Conservation (phyloP, 108 stramenopile genomes). For the Stephanodiscus triporus region DNA sequence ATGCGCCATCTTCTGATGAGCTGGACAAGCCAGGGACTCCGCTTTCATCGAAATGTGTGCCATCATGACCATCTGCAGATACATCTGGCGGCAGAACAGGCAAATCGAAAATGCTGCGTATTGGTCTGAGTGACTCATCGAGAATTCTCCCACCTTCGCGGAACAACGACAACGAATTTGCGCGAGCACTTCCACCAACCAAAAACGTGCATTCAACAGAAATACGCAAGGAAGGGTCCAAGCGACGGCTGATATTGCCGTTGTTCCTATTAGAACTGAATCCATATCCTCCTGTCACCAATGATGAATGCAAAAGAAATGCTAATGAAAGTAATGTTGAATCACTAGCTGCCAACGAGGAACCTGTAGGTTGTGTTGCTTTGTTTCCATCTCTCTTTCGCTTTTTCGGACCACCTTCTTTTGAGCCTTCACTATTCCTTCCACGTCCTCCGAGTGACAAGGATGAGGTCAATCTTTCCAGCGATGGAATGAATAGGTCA, state of each 20-base stretch:
- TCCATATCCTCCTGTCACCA: constrained; percentile 8
- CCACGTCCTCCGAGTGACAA: constrained; percentile 32
- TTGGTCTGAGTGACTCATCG: constrained; percentile 8
- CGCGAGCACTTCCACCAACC: constrained; percentile 30
- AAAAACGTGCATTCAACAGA: constrained; percentile 38
- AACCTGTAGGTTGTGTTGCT: constrained; percentile 9
- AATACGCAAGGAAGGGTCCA: constrained; percentile 30
- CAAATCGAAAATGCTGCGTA: constrained; percentile 32
- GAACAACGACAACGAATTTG: constrained; percentile 37
- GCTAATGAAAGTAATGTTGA: constrained; percentile 43
- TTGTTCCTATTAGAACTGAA: constrained; percentile 1
- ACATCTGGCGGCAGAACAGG: constrained; percentile 29
- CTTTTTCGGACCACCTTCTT: constrained; percentile 37
- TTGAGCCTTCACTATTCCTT: constrained; percentile 11
- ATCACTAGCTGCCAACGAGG: constrained; percentile 27
- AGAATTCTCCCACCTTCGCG: constrained; percentile 18
- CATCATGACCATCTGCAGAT: background rate
- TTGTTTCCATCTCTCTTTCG: constrained; percentile 31
- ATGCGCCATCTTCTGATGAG: constrained; percentile 2
- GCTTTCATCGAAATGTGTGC: background rate
- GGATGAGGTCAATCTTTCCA: constrained; percentile 40
- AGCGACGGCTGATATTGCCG: constrained; percentile 7
- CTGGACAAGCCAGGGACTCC: background rate
- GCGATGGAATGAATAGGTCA: constrained; percentile 36
- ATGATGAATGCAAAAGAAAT: constrained; percentile 35